Evolutionary conservation across 2,329 filamentous ascomycete species (phyloP), one percentile per base, ranked within the genome.

Genomic region (Aciculosporium take): DNA sequence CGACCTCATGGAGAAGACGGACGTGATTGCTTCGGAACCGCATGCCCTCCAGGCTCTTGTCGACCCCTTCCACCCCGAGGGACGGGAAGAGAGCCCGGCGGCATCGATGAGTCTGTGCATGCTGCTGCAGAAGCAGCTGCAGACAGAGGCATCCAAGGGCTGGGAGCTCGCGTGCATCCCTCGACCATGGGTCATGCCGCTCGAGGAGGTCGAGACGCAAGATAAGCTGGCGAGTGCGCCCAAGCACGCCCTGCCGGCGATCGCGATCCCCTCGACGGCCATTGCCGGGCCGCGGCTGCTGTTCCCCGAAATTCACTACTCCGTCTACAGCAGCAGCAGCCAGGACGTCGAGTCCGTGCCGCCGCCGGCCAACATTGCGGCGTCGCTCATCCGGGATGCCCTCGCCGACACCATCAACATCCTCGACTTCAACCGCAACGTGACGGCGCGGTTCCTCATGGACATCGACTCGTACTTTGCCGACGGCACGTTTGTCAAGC

Each of bases 401-500:
- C 72, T 96, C 42, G 72, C 85, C 30, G 91, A 98, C 57, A 95
- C 88, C 0, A 91, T 98, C 62, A 95, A 95, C 56, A 80, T 86
- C 39, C 71, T 98, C 13, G 77, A 96, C 63, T 94, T 86, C 66
- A 98, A 96, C 61, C 81, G 91, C 46, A 84, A 87, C 51, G 74
- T 80, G 27, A 81, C 84, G 0, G 89, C 91, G 30, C 85, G 87
- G 44, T 91, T 86, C 52, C 67, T 98, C 28, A 94, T 95, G 53
- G 88, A 96, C 53, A 71, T 95, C 28, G 91, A 98, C 60, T 93
- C 84, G 61, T 98, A 91, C 63, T 98, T 94, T 65, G 75, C 87
- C 0, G 77, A 84, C 8, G 76, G 79, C 41, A 95, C 85, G 1
- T 98, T 98, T 59, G 80, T 94, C 43, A 94, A 94, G 64, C 81